Base-by-base conservation (phyloP, 1,139 yeast species). In the Martiniozyma asiatica region DNA sequence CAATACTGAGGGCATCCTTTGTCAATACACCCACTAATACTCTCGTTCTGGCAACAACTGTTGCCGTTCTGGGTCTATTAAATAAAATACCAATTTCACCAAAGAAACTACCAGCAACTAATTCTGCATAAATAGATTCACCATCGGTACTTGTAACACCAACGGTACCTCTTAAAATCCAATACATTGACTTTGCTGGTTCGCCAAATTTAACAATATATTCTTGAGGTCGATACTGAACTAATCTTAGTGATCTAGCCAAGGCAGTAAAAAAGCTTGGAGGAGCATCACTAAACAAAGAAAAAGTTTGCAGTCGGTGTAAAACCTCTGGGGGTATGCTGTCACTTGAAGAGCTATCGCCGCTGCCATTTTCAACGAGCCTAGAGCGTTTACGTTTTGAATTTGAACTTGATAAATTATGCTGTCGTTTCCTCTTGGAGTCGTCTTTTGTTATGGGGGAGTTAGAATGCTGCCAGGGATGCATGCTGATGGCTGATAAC, bases 81-180 rank as follows among this genome's bases (percentile, higher is more conserved):
- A 73, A 78, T 22, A 79, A 55, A 27, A 78, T 75, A 5, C 89
- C 89, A 32, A 78, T 77, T 47, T 79, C 92, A 5, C 85, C 92
- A 50, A 79, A 79, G 43, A 74, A 77, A 23, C 73, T 64, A 1
- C 89, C 89, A 2, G 78, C 65, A 4, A 67, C 63, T 11, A 79
- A 55, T 45, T 74, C 82, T 3, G 87, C 85, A 47, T 73, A 76
- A 5, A 73, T 60, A 3, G 80, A 65, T 50, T 78, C 87, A 17
- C 84, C 87, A 48, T 78, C 89, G 4, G 80, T 67, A 7, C 81
- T 72, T 0, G 82, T 71, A 10, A 78, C 82, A 18, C 72, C 71
- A 2, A 78, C 89, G 0, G 73, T 63, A 4, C 92, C 92, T 44
- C 77, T 68, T 11, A 79, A 53, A 23, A 79, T 73, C 85, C 87